A percentile compares a stretch with the other conserved stretches of the same genome.
Conservation (phyloP, 2,329 filamentous ascomycete genomes). For the Paraphoma chrysanthemicola region DNA sequence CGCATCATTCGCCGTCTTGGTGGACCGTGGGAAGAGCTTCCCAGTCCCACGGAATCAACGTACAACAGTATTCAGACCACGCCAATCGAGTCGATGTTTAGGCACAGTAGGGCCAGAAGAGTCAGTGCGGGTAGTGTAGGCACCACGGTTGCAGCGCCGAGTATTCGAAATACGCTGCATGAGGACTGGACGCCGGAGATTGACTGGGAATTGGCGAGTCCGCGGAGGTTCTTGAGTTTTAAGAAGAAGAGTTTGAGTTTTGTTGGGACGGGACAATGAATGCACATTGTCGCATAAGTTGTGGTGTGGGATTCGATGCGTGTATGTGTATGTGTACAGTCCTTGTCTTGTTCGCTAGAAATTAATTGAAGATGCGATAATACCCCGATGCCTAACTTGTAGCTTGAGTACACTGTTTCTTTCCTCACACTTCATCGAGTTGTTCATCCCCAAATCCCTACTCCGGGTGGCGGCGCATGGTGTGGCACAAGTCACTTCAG, state of each 20-base stretch:
- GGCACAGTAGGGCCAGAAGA: slow-evolving; percentile 1
- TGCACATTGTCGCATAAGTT: not conserved
- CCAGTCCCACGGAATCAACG: slow-evolving; percentile 9
- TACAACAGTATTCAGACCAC: slow-evolving; percentile 1
- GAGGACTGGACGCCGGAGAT: slow-evolving; percentile 27
- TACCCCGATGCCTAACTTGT: no score
- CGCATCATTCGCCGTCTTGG: slow-evolving; percentile 28
- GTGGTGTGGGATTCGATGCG: not conserved
- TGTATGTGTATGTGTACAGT: not conserved
- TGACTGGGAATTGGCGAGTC: slow-evolving; percentile 27
- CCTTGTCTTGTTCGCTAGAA: not conserved
- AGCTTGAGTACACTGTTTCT: no score
- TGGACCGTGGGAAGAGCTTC: slow-evolving; percentile 23
- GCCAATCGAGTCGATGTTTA: slow-evolving; percentile 2
- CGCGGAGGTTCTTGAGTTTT: slow-evolving; percentile 24
- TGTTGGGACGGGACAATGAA: not conserved
- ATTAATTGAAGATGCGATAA: no score
- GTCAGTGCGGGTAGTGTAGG: slow-evolving; percentile 9
- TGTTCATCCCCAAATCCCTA: no score
- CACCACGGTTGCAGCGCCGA: slow-evolving; percentile 19
- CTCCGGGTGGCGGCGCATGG: no score
- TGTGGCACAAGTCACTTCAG: no score
- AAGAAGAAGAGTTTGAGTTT: slow-evolving; percentile 22
- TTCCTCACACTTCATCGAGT: no score
- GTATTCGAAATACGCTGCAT: slow-evolving; percentile 22